Evolutionary conservation across 129 eudicot genomes (phyloP).

Genomic region (Helianthus annuus): HanXRQr2.0-SUNRISE NC_035443.2:107173505-107174004

Average conservation of each 20-base stretch:
- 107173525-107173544: slow-evolving; percentile 71
- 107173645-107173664: slow-evolving; percentile 69
- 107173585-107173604: slow-evolving; percentile 73
- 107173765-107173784: slow-evolving; percentile 70
- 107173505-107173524: slow-evolving; percentile 66
- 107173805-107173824: slow-evolving; percentile 66
- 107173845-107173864: slow-evolving; percentile 47
- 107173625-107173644: not conserved
- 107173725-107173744: slow-evolving; percentile 48
- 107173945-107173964: slow-evolving; percentile 54
- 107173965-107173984: not conserved
- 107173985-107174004: too few relatives aligned
- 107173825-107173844: slow-evolving; percentile 51
- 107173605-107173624: not conserved
- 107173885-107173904: slow-evolving; percentile 82
- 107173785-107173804: slow-evolving; percentile 60
- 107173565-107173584: slow-evolving; percentile 82
- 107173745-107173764: slow-evolving; percentile 72
- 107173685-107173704: slow-evolving; percentile 70
- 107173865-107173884: slow-evolving; percentile 72
- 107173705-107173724: slow-evolving; percentile 42
- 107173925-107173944: slow-evolving; percentile 74
- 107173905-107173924: slow-evolving; percentile 95
- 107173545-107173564: slow-evolving; percentile 66
- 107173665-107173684: slow-evolving; percentile 83